Evolutionary conservation across 2,329 filamentous ascomycete species (phyloP).

Genomic region (Talaromyces sp.): DNA sequence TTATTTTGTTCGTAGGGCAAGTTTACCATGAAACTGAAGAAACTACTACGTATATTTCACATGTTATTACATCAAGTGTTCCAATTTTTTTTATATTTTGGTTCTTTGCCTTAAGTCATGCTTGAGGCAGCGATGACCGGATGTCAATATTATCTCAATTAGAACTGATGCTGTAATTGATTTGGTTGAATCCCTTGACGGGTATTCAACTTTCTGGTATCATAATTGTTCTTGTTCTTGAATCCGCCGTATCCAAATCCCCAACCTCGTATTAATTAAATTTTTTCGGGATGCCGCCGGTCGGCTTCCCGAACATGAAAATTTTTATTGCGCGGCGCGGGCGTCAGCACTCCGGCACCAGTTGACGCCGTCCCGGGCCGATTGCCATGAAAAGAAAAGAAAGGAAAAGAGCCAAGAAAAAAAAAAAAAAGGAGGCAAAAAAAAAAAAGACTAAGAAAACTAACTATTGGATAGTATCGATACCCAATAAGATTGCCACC

Average conservation of each 20-base stretch:
- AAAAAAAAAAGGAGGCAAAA: background rate
- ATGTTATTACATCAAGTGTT: too few relatives aligned
- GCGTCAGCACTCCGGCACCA: background rate
- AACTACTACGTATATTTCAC: too few relatives aligned
- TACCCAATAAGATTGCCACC: background rate
- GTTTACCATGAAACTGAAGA: background rate
- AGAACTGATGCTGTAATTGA: background rate
- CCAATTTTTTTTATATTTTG: too few relatives aligned
- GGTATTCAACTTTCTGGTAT: background rate
- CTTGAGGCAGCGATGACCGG: background rate
- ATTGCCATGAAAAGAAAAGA: background rate
- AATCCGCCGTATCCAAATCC: background rate
- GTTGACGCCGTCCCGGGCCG: background rate
- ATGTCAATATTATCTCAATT: background rate
- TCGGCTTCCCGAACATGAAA: background rate
- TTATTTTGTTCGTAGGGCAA: background rate
- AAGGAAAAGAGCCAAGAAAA: background rate
- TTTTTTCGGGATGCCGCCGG: background rate
- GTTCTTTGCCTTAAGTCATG: background rate
- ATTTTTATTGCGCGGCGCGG: background rate
- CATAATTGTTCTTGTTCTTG: background rate
- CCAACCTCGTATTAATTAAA: background rate
- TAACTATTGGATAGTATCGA: too few relatives aligned
- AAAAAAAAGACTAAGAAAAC: background rate
- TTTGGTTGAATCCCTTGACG: background rate